These are phyloP conservation scores for Lactifluus echinatus DNA, from an alignment of 768 basidiomycete genomes.

Conservation along the genomic window DNA sequence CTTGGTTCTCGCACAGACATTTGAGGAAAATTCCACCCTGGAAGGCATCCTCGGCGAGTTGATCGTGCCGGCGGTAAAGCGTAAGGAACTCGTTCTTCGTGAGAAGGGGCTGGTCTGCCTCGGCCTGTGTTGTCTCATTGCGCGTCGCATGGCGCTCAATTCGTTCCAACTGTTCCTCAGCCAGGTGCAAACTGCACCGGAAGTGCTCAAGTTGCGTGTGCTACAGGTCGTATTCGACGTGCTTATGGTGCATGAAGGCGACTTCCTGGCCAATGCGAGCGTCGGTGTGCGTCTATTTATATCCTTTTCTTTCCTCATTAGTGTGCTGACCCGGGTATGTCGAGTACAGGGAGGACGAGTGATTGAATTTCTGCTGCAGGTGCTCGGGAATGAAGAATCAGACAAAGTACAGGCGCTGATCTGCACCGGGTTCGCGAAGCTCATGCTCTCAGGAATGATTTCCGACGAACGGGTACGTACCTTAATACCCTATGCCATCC, in stretches of 20 bases:
- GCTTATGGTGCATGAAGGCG: conserved; percentile 72
- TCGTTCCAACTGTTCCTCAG: conserved; percentile 76
- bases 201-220: conserved; percentile 57
- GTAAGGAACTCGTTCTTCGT: conserved; percentile 74
- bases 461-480: conserved; percentile 54
- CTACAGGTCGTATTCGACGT: conserved; percentile 81
- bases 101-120: conserved; percentile 75
- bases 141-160: conserved; percentile 56
- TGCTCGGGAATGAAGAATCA: conserved; percentile 46
- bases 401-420: conserved; percentile 62
- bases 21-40: conserved; percentile 61
- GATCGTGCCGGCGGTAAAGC: conserved; percentile 83
- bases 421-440: conserved; percentile 77
- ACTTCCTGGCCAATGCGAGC: conserved; percentile 42
- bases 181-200: conserved; percentile 59
- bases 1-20: conserved; percentile 30
- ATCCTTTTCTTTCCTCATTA: not conserved
- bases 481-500: not conserved
- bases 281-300: conserved; percentile 22
- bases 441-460: conserved; percentile 70
- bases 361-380: conserved; percentile 55
- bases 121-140: conserved; percentile 81
- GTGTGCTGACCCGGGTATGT: not conserved
- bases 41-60: conserved; percentile 68
- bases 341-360: conserved; percentile 41